Percentiles rank a stretch among this genome's conserved stretches.
These are phyloP conservation scores for Rachicladosporium sp. DNA, from an alignment of 2,329 filamentous ascomycete species.

Conservation along the genomic window DNA sequence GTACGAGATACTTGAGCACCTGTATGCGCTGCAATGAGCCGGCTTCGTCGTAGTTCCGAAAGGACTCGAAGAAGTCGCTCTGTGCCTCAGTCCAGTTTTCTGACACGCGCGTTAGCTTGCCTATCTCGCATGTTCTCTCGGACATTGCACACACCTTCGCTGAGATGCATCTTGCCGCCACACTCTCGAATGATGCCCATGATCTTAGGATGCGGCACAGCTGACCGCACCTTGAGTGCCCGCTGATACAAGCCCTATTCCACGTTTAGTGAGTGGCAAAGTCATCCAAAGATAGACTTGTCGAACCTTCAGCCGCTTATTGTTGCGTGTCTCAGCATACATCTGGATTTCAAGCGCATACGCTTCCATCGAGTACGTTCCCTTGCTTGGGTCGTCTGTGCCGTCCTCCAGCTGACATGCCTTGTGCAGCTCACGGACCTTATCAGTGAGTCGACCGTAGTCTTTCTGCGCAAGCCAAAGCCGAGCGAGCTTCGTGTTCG, in stretches of 20 bases:
- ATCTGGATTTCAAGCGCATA: slow-evolving; percentile 98
- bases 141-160: slow-evolving; percentile 47
- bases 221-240: slow-evolving; percentile 85
- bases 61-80: slow-evolving; percentile 96
- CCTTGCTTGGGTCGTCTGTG: slow-evolving; percentile 82
- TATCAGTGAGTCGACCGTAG: slow-evolving; percentile 66
- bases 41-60: slow-evolving; percentile 97
- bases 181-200: slow-evolving; percentile 99
- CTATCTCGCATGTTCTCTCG: slow-evolving; percentile 7
- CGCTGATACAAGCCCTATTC: slow-evolving; percentile 66
- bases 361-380: slow-evolving; percentile 88
- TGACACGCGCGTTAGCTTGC: slow-evolving; percentile 19
- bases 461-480: slow-evolving; percentile 86
- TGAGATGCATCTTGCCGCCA: slow-evolving; percentile 99
- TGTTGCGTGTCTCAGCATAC: slow-evolving; percentile 93
- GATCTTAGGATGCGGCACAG: slow-evolving; percentile 94
- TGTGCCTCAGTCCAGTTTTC: slow-evolving; percentile 98
- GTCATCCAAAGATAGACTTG: slow-evolving; percentile 8
- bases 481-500: slow-evolving; percentile 90
- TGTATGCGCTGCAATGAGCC: slow-evolving; percentile 93
- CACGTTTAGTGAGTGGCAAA: slow-evolving; percentile 2
- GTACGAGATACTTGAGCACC: slow-evolving; percentile 89
- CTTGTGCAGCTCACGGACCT: slow-evolving; percentile 76
- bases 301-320: slow-evolving; percentile 76
- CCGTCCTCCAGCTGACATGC: slow-evolving; percentile 82